A percentile compares a stretch with the other conserved stretches of the same genome.
phyloP scores from a whole-genome alignment of 1,284 basidiomycete species.

The Rhodotorula glutinis region DNA sequence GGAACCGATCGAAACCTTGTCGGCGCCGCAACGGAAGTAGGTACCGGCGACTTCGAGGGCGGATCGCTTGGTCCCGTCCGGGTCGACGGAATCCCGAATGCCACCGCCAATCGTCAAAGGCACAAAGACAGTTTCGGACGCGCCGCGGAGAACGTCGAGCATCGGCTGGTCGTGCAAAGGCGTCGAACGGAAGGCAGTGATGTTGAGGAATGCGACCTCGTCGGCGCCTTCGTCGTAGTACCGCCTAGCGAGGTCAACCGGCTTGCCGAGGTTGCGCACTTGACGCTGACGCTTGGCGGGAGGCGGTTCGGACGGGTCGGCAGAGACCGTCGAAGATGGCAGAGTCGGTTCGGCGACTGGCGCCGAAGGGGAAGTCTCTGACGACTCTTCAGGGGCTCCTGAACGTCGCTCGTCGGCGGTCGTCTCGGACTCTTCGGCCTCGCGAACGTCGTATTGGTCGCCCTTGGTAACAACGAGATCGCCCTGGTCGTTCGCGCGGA shows the following conservation, averaged over 20 bases:
- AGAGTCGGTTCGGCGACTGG: slow-evolving; percentile 22
- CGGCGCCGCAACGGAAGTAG: slow-evolving; percentile 96
- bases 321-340: slow-evolving; percentile 19
- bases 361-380: slow-evolving; percentile 27
- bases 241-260: slow-evolving; percentile 80
- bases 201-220: slow-evolving; percentile 96
- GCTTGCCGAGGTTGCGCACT: slow-evolving; percentile 97
- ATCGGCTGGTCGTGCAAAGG: slow-evolving; percentile 96
- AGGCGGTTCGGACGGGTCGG: slow-evolving; percentile 25
- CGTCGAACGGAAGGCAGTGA: slow-evolving; percentile 97
- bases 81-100: slow-evolving; percentile 93
- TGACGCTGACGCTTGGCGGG: slow-evolving; percentile 52
- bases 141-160: slow-evolving; percentile 87
- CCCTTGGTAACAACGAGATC: slow-evolving; percentile 99
- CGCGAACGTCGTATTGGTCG: slow-evolving; percentile 69
- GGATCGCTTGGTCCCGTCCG: slow-evolving; percentile 79
- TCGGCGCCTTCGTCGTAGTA: slow-evolving; percentile 92
- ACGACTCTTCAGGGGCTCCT: slow-evolving; percentile 47
- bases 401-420: slow-evolving; percentile 30
- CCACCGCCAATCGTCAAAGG: slow-evolving; percentile 99
- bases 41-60: slow-evolving; percentile 93
- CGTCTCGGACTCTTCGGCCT: slow-evolving; percentile 39
- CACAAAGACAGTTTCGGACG: slow-evolving; percentile 88
- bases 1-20: slow-evolving; percentile 95
- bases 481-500: slow-evolving; percentile 90